Evolutionary conservation across 2,329 filamentous ascomycete species (phyloP).

Genomic region (Talaromyces sp.): DNA sequence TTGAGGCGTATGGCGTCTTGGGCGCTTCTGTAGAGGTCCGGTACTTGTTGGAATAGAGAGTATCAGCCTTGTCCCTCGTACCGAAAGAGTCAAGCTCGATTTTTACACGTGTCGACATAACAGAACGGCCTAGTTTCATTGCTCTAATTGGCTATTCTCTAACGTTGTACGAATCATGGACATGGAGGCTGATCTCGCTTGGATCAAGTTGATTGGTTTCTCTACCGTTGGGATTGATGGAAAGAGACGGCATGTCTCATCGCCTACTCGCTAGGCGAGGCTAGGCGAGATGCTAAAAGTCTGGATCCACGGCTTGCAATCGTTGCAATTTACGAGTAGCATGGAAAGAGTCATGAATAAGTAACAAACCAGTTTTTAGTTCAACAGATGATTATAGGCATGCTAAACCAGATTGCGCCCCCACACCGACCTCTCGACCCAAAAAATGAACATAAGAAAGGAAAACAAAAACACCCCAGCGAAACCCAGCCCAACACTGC

Average conservation of each 20-base stretch:
- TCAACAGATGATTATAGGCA: background rate
- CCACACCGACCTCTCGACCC: conserved; percentile 7
- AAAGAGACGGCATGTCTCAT: background rate
- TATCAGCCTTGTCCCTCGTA: background rate
- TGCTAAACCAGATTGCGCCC: conserved; percentile 7
- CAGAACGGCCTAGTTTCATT: background rate
- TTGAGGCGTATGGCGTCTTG: background rate
- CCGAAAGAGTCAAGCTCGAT: background rate
- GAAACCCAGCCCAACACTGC: background rate
- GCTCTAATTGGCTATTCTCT: background rate
- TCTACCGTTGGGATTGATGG: background rate
- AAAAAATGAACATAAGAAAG: background rate
- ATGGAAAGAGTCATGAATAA: background rate
- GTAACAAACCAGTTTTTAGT: background rate
- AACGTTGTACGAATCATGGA: background rate
- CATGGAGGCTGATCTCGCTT: background rate
- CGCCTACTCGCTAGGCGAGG: background rate
- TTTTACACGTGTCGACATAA: conserved; percentile 2
- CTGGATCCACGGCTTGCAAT: background rate
- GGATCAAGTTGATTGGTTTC: background rate
- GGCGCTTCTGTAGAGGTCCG: background rate
- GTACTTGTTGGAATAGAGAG: background rate
- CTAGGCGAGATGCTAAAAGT: background rate
- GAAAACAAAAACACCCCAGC: background rate
- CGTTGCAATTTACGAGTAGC: background rate